These are phyloP conservation scores for Trichoderma gamsii DNA, from an alignment of 495 filamentous ascomycete species.

Conservation along the genomic window DNA sequence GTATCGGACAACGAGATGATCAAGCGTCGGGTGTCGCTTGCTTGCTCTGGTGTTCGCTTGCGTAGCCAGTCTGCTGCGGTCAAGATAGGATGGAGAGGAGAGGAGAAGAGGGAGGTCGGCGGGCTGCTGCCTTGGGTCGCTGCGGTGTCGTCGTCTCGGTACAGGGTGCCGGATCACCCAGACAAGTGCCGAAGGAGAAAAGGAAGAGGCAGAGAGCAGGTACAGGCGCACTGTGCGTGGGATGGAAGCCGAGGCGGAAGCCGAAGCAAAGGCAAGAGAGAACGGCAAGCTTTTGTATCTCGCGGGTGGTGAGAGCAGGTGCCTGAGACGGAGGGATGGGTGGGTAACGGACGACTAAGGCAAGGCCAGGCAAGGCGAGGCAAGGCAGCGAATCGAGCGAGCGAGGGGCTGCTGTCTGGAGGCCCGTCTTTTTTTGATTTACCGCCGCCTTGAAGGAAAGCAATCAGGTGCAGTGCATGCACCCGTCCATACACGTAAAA, in stretches of 20 bases:
- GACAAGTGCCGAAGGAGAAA: slow-evolving; percentile 4
- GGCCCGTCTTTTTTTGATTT: background rate
- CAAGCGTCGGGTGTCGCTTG: background rate
- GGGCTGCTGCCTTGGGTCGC: background rate
- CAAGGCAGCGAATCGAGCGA: background rate
- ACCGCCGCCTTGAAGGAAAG: slow-evolving; percentile 9
- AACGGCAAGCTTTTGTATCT: slow-evolving; percentile 3
- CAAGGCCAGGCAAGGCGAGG: background rate
- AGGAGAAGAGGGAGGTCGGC: background rate
- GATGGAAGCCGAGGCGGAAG: slow-evolving; percentile 1
- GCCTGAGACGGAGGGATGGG: slow-evolving; percentile 12
- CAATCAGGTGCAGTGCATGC: background rate
- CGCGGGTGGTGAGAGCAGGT: background rate
- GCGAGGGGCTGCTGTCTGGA: background rate
- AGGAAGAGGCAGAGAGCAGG: background rate
- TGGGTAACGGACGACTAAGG: background rate
- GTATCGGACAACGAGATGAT: background rate
- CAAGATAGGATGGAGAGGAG: background rate
- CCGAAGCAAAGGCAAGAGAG: background rate
- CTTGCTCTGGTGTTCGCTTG: background rate
- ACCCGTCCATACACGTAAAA: background rate
- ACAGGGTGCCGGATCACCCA: background rate
- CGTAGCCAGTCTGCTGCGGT: background rate
- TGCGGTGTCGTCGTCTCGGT: background rate
- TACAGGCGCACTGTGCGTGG: background rate